Evolutionary conservation across 2,329 filamentous ascomycete species (phyloP), one percentile per base, ranked within the genome.

Genomic region (Cercospora sp.): DNA sequence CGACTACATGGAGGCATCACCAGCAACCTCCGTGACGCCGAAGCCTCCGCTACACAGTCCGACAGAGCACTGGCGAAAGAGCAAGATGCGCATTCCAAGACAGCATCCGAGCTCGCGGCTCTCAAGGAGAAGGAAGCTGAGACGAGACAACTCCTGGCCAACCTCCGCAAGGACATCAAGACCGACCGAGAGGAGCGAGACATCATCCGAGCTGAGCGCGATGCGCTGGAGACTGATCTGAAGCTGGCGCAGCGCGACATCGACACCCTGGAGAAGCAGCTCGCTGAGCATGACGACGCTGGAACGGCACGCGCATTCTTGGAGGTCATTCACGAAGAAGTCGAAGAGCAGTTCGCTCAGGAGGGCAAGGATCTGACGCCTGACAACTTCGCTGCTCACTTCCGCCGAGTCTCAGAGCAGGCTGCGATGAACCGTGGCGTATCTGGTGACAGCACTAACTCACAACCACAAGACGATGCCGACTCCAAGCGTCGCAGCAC

Each of bases 281-380:
- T 53, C 18, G 33, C 40, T 9, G 51, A 58, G 45, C n/a, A 55
- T 18, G 58, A 36, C 36, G n/a, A n/a, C 13, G 57, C 53, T 18
- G 55, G 53, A 23, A 51, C 45, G 18, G 67, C 64, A 36, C 33
- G 26, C 36, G 23, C 51, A 6, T 66, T 60, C 33, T 28, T 66
- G 28, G n/a, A 63, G 28, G 40, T 42, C 48, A 64, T 69, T 53
- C 48, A 63, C 36, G 40, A 59, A 36, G 51, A 62, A n/a, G 33
- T 69, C 8, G 63, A 66, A 30, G 36, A 33, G 16, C 36, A 59
- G 20, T 69, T 66, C 36, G 18, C 28, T 5, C 40, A 68, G 10
- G 45, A 55, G 31, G 66, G 62, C 62, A 57, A 30, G 45, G 66
- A 67, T 8, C 58, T 69, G 16, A 69, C 62, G 10, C 65, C 65